Conservation (phyloP, 495 filamentous ascomycete species). For the Articulospora tetracladia region DNA sequence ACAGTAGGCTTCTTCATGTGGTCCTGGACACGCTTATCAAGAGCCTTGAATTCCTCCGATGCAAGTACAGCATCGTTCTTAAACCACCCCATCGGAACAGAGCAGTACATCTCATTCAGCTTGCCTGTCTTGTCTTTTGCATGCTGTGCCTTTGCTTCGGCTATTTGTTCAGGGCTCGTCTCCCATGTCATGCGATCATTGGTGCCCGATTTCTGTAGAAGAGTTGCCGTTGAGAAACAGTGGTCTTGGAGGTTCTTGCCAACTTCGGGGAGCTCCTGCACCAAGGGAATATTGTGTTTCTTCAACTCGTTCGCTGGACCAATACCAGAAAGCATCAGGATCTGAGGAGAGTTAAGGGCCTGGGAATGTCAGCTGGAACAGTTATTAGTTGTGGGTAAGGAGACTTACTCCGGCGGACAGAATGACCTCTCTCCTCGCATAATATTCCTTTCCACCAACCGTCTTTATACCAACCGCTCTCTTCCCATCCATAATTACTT, state of each 20-base stretch:
- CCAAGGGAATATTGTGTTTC: conserved; percentile 47
- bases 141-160: neutral
- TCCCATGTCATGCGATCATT: conserved; percentile 25
- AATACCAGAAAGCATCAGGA: conserved; percentile 64
- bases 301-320: conserved; percentile 49
- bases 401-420: conserved; percentile 42
- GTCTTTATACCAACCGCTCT: conserved; percentile 45
- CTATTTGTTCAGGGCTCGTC: neutral
- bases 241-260: conserved; percentile 60
- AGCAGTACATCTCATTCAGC: conserved; percentile 25
- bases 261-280: conserved; percentile 44
- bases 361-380: neutral
- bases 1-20: conserved; percentile 41
- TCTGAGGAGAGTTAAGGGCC: conserved; percentile 53
- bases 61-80: conserved; percentile 40
- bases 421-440: conserved; percentile 53
- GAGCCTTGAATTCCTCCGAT: conserved; percentile 39
- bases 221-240: conserved; percentile 24
- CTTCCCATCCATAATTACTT: conserved; percentile 47
- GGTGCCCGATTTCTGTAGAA: conserved; percentile 20
- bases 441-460: conserved; percentile 32
- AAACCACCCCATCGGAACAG: conserved; percentile 48
- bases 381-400: neutral
- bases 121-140: conserved; percentile 15
- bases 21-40: conserved; percentile 35